Evolutionary conservation across 2,329 filamentous ascomycete species (phyloP), one percentile per base, ranked within the genome.

Genomic region (Aspergillus carbonarius): DNA sequence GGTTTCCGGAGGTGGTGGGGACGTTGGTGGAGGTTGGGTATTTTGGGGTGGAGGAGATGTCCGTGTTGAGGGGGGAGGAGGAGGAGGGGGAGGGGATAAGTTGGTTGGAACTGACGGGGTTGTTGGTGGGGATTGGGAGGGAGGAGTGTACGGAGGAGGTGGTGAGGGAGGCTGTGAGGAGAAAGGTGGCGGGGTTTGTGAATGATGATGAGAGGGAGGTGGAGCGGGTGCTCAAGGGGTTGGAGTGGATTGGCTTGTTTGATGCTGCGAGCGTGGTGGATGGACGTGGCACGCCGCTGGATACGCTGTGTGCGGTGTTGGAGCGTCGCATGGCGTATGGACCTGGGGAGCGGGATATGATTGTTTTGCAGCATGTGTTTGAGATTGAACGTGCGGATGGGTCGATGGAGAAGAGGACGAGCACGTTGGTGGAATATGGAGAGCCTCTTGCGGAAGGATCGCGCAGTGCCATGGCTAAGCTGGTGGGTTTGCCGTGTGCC

Each of bases 311-410:
- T 54, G 49, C 49, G 0, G 23, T 58, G 32, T n/a, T 54, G 15
- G 40, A 58, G 34, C 40, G n/a, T 3, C 32, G 32, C 5, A 58
- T 58, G 49, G 49, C 55, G 4, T 58, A 54, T 30, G 23, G 39
- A 12, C 42, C 55, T 3, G 55, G 55, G 3, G 49, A 58, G 10
- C 32, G 49, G 18, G 55, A 58, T n/a, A 54, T 58, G 55, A 54
- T 58, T 13, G 8, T 48, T 6, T 27, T 58, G 30, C 55, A 58
- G 34, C 49, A 54, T 20, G 23, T 12, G 4, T 56, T 56, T 10
- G 54, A 40, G 3, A 39, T 56, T n/a, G 32, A 39, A 7, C 20
- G 23, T n/a, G 34, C 18, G 15, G 48, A 18, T 5, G 32, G 48
- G 8, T 51, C 48, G 5, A 35, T 9, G 10, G 48, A 51, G n/a